phyloP scores from a whole-genome alignment of 805 yeast genomes.

The Blastobotrys peoriensis region DNA sequence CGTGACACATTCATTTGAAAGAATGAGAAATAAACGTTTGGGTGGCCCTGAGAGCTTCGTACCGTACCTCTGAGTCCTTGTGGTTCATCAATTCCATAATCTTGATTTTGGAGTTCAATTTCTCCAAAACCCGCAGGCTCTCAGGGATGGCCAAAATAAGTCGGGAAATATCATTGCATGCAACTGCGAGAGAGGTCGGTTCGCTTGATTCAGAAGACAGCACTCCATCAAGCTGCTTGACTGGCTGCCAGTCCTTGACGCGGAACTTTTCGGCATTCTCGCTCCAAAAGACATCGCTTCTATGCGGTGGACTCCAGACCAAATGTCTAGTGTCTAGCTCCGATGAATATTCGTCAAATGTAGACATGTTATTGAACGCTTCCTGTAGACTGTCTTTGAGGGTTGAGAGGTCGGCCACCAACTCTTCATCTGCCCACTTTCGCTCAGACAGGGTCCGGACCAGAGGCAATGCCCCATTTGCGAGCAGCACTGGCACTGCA shows the following conservation, averaged over 20 bases:
- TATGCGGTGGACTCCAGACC: slow-evolving; percentile 90
- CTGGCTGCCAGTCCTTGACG: slow-evolving; percentile 66
- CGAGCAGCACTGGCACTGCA: slow-evolving; percentile 60
- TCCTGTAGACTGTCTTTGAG: slow-evolving; percentile 59
- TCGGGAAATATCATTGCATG: slow-evolving; percentile 61
- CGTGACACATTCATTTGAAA: slow-evolving; percentile 39
- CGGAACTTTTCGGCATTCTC: slow-evolving; percentile 74
- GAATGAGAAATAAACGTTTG: slow-evolving; percentile 85
- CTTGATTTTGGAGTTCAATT: slow-evolving; percentile 61
- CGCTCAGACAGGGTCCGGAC: slow-evolving; percentile 69
- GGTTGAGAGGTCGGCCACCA: slow-evolving; percentile 60
- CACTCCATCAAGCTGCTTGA: slow-evolving; percentile 50
- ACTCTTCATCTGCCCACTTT: slow-evolving; percentile 93
- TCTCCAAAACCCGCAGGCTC: slow-evolving; percentile 46
- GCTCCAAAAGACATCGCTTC: slow-evolving; percentile 82
- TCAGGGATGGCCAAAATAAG: slow-evolving; percentile 60
- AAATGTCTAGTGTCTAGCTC: slow-evolving; percentile 76
- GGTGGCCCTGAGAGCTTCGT: slow-evolving; percentile 93
- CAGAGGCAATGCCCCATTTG: slow-evolving; percentile 68
- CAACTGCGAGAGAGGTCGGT: slow-evolving; percentile 45
- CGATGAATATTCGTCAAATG: slow-evolving; percentile 84
- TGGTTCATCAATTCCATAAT: slow-evolving; percentile 80
- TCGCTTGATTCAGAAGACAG: slow-evolving; percentile 26
- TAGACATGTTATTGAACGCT: slow-evolving; percentile 72
- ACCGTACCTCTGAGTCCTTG: slow-evolving; percentile 80